A percentile compares a stretch with the other conserved stretches of the same genome.
These are phyloP conservation scores for Arthroderma uncinatum DNA, from an alignment of 2,329 filamentous ascomycete genomes.

Conservation along the genomic window DNA sequence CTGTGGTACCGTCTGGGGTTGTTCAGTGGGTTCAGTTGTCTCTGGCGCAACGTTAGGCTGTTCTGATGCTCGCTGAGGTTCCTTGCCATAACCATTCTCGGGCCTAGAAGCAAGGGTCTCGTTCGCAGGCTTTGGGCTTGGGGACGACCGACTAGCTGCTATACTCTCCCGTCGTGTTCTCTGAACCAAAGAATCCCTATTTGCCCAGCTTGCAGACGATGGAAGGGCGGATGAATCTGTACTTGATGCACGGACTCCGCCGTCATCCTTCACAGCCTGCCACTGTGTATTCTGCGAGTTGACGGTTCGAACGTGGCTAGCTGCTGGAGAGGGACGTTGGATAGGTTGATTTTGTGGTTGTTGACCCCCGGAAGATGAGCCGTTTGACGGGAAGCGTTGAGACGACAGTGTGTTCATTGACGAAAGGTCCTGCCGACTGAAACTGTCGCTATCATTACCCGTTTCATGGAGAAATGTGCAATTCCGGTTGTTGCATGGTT, in stretches of 20 bases:
- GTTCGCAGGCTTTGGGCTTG: conserved; percentile 58
- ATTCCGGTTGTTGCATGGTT: conserved; percentile 86
- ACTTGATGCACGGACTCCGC: conserved; percentile 40
- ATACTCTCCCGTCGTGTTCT: conserved; percentile 59
- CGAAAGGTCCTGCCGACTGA: conserved; percentile 84
- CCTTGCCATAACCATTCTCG: background rate
- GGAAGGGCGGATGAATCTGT: conserved; percentile 86
- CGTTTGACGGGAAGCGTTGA: conserved; percentile 45
- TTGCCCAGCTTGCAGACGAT: conserved; percentile 87
- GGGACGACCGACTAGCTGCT: conserved; percentile 66
- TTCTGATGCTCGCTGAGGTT: background rate
- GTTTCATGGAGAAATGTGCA: conserved; percentile 98
- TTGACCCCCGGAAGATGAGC: conserved; percentile 16
- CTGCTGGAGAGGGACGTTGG: conserved; percentile 34
- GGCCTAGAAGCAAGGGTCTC: conserved; percentile 32
- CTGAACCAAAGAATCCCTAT: conserved; percentile 53
- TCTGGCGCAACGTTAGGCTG: background rate
- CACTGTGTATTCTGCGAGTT: conserved; percentile 54
- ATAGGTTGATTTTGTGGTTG: conserved; percentile 24
- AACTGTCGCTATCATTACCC: conserved; percentile 96
- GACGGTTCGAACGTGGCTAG: conserved; percentile 41
- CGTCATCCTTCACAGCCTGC: conserved; percentile 61
- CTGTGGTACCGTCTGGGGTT: background rate
- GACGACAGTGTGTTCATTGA: conserved; percentile 86
- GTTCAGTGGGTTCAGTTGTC: background rate